Base-by-base conservation (phyloP, 441 rosid genomes). In the Dalechampia spathulata region DNA sequence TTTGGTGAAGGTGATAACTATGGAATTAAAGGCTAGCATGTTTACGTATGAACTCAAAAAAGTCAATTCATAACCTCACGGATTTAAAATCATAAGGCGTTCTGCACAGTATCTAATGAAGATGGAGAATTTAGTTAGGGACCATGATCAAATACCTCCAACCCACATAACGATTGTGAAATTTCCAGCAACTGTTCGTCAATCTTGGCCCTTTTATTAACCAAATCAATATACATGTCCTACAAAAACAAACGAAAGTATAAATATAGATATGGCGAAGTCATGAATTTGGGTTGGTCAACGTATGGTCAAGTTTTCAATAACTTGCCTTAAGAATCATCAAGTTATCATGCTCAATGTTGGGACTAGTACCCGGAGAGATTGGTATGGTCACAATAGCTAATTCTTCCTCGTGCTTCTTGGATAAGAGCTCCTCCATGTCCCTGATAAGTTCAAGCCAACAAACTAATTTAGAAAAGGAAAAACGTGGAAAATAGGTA, bases 201-300 rank as follows among this genome's bases (percentile, higher is more conserved):
- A 47, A 83, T 65, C 49, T 66, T 64, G 39, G 71, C 62, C 75
- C 85, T 93, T 80, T 60, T 83, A 27, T 75, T 82, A 67, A 73
- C 49, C 72, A 90, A 64, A 48, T 84, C 78, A 6, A 52, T 52
- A 54, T 81, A 79, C 63, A 73, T 77, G 58, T 81, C 90, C 99
- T 90, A 68, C 47, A 61, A 60, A 46, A 57, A 28, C 8, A 28
- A 51, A 15, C 32, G 39, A 54, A 28, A 40, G 45, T 21, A 27
- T 4, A 6, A 49, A 15, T 32, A 46, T 51, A 27, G 44, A 49
- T 21, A 25, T 14, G 9, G 62, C 21, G 42, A 56, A 57, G 47
- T 7, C 41, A 30, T 22, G 26, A 39, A 57, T 9, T 52, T 49
- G 17, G n/a, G n/a, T n/a, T n/a, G n/a, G 8, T 30, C 34, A 30